These are phyloP conservation scores for Phytophthora citricola DNA, from an alignment of 352 stramenopile genomes.

Conservation along the genomic window DNA sequence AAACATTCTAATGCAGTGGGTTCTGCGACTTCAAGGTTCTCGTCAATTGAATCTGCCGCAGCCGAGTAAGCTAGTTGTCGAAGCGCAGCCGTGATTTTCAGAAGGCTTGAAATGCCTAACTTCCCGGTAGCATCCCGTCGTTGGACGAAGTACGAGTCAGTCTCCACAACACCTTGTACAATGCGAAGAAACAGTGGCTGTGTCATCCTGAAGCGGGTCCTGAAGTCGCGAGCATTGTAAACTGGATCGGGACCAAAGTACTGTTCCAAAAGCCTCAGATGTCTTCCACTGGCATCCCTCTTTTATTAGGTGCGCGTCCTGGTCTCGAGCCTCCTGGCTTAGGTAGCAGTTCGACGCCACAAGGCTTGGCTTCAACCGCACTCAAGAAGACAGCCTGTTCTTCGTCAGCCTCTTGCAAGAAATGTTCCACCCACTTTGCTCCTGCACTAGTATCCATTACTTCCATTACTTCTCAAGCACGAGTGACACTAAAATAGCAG, in stretches of 20 bases:
- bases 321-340: not conserved
- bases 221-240: not conserved
- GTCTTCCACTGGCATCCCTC: not conserved
- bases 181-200: not conserved
- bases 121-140: not conserved
- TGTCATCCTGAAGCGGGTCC: not conserved
- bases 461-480: not conserved
- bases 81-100: conserved; percentile 4
- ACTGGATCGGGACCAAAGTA: not conserved
- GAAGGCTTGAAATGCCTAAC: not conserved
- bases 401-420: not conserved
- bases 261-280: not conserved
- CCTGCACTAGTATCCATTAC: not conserved
- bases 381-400: not conserved
- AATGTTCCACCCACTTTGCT: not conserved
- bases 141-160: not conserved
- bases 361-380: not conserved
- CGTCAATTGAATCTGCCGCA: not conserved
- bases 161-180: not conserved
- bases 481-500: not conserved
- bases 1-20: not conserved
- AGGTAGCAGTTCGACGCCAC: not conserved
- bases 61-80: not conserved
- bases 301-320: not conserved
- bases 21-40: not conserved